Base-by-base conservation (phyloP, 495 filamentous ascomycete genomes). In the Lepraria neglecta region DNA sequence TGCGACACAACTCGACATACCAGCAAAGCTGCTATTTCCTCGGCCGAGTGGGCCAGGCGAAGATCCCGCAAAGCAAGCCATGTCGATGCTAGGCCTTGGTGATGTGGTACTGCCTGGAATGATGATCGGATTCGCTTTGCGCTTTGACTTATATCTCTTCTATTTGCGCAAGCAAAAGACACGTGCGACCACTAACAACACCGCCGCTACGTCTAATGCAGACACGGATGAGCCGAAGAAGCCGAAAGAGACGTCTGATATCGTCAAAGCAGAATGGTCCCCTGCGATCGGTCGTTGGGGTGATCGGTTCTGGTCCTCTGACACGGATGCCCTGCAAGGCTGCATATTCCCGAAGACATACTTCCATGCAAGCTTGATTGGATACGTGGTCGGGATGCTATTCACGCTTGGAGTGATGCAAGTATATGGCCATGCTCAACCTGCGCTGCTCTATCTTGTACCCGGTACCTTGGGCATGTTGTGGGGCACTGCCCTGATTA, bases 81-180 rank as follows among this genome's bases (percentile, higher is more conserved):
- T 87, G 57, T 87, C 88, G 28, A 95, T 96, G 87, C 84, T 98
- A 21, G 94, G 94, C 3, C 80, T 98, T 15, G 94, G 94, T 42
- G 94, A 98, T 70, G 87, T 98, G 45, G 87, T 96, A 12, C 76
- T 98, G n/a, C 94, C 94, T 0, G 94, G 94, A 5, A 88, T 98
- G 68, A 87, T 97, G 77, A 86, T 97, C 55, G 89, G 83, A 0
- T 76, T 96, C 44, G 89, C 92, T 1, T 78, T 98, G 27, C 87
- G 94, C 27, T 97, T 94, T 69, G 94, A 98, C 72, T 79, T 95
- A 1, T 95, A 87, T 70, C 78, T 88, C 42, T 86, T 86, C 73
- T 97, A 97, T 69, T 75, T 87, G 40, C 75, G 74, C 4, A 83
- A 85, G 68, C 75, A 72, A 59, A 71, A 70, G 28, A n/a, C n/a